Conservation (phyloP, 345 rosid species). For the Zanthoxylum bungeanum region DNA sequence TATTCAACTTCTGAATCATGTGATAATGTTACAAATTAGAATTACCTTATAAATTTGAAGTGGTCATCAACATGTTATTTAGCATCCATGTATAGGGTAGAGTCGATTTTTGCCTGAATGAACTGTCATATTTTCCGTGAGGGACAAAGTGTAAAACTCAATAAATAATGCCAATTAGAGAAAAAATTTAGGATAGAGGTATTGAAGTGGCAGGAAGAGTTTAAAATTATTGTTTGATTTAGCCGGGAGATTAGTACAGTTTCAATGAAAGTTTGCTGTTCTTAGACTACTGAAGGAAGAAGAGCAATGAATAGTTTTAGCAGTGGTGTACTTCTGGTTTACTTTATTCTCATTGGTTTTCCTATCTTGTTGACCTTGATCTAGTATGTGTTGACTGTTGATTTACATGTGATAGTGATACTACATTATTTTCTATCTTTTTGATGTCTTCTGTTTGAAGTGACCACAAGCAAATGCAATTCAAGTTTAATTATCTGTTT, state of each 20-base stretch:
- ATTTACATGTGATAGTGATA: not conserved
- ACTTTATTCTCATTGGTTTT: not conserved
- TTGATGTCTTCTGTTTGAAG: slow-evolving; percentile 15
- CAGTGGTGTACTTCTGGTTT: not conserved
- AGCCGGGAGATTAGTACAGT: not conserved
- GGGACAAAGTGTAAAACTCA: not conserved
- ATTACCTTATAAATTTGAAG: too few relatives aligned
- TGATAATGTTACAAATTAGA: too few relatives aligned
- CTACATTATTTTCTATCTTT: not conserved
- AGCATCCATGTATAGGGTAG: not conserved
- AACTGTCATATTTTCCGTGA: not conserved
- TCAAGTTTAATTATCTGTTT: too few relatives aligned
- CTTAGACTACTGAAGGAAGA: not conserved
- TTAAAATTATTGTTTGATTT: not conserved
- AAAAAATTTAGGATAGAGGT: not conserved
- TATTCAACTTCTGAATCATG: too few relatives aligned
- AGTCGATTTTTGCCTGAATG: not conserved
- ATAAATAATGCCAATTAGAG: not conserved
- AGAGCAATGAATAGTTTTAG: not conserved
- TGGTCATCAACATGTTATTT: too few relatives aligned
- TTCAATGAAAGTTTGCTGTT: not conserved
- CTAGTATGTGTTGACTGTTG: slow-evolving; percentile 12
- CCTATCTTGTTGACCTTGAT: not conserved
- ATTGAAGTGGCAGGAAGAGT: not conserved
- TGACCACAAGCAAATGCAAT: too few relatives aligned